Base-by-base conservation (phyloP, 1,284 basidiomycete species). In the Trametes sp. region DNA sequence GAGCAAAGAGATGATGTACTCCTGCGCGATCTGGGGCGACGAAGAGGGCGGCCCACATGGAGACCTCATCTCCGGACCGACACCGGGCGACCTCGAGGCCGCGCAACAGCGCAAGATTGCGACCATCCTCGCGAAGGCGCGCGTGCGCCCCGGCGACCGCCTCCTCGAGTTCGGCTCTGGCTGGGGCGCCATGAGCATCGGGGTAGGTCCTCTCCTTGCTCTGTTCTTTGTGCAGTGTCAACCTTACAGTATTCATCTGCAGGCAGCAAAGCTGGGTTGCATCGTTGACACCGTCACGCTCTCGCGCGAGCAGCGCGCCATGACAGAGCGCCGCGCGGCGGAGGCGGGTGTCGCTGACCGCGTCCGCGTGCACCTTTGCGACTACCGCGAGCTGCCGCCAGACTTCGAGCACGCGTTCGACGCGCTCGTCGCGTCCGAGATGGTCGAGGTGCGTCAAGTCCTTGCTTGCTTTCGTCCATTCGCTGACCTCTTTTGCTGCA, bases 1-100 rank as follows among this genome's bases (percentile, higher is more conserved):
- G 24, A 90, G 87, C 67, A 79, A 82, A 54, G 93, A 96, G 75
- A 95, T 96, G 94, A 95, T 93, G 82, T 96, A 95, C 75, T 94
- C 92, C 1, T 94, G 90, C 71, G 92, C 86, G 1, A 82, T 94
- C 52, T 95, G 89, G 86, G 80, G 78, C 52, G 86, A 89, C 35
- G 80, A 82, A 7, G 90, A 93, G 73, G 84, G 84, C 64, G 88
- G 87, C 38, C 81, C 89, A 57, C 82, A 84, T 38, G 89, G 89
- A 1, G 89, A 91, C 55, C 63, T 74, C 49, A 44, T 19, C n/a
- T 38, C 7, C 21, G 41, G 33, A 69, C 75, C 52, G 81, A 81
- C 24, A 79, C 82, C 59, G 77, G 81, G 26, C 44, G 89, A 92
- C 70, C 78, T 96, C 42, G 92, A 95, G 74, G 81, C 84, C 24